Base-by-base conservation (phyloP, 2,329 filamentous ascomycete genomes). In the Fusarium chaquense region DNA sequence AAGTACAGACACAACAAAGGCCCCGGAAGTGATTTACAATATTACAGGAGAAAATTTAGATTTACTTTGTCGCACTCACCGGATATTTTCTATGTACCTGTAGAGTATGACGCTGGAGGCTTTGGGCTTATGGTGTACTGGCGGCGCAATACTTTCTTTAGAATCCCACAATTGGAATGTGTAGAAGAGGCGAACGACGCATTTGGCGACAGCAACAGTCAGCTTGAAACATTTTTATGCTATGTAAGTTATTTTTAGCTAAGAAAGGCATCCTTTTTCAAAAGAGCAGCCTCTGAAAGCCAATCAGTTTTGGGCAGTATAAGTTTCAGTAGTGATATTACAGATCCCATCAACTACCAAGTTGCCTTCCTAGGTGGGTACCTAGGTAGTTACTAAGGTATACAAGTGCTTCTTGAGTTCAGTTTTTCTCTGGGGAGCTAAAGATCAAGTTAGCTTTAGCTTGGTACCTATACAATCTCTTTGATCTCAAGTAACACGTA, bases 141-240 rank as follows among this genome's bases (percentile, higher is more conserved):
- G 67, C 43, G 51, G 49, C 47, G 36, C 10, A 44, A 46, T 57
- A 38, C 22, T 52, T 38, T 30, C 26, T 20, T 18, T 28, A 15
- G 20, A 28, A 44, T 26, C 41, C 22, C 41, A 13, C 20, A 20
- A 41, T 53, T 59, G 67, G 67, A 70, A 70, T 68, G 67, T 18
- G 38, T 9, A 44, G 6, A 33, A 16, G 35, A 50, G 54, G 35
- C 67, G 13, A 50, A 32, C 44, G 67, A 68, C 44, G 58, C 41
- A 64, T 57, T 61, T 32, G 47, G 53, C 28, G 28, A 46, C n/a
- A 6, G 12, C 9, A 24, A 52, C 18, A 12, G 16, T 35, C 16
- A 45, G 20, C 7, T 35, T 18, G 12, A 54, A 24, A n/a, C 9
- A 10, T 26, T n/a, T 40, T 30, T 22, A 5, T 16, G 1, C 2